Conservation (phyloP, 768 basidiomycete genomes). For the Boletus tomentosulus region DNA sequence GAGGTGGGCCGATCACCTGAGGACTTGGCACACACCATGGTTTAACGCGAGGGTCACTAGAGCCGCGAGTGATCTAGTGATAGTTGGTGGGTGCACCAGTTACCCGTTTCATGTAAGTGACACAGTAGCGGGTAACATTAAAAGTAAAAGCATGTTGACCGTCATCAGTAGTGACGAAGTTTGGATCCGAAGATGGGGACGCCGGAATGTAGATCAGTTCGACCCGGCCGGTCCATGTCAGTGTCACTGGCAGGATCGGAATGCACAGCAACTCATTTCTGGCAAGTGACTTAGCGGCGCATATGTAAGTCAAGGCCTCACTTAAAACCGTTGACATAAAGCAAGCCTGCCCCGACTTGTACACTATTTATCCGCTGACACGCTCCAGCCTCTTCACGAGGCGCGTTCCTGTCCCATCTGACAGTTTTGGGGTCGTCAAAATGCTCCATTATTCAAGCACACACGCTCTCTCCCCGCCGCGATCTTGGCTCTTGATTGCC, state of each 20-base stretch:
- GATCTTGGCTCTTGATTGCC: neutral
- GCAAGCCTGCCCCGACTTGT: neutral
- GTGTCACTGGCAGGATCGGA: constrained; percentile 1
- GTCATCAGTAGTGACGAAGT: constrained; percentile 5
- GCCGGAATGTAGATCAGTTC: constrained; percentile 18
- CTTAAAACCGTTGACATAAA: constrained; percentile 27
- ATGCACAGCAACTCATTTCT: constrained; percentile 2
- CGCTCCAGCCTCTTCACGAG: constrained; percentile 9
- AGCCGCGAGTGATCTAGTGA: neutral
- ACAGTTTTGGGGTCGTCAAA: constrained; percentile 32
- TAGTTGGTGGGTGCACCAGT: neutral
- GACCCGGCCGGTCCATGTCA: neutral
- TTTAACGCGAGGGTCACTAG: neutral
- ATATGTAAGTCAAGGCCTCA: neutral
- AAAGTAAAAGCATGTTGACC: constrained; percentile 3
- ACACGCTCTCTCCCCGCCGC: neutral
- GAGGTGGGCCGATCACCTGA: constrained; percentile 30
- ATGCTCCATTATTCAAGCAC: constrained; percentile 5
- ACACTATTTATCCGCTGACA: constrained; percentile 13
- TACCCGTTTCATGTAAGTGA: constrained; percentile 17
- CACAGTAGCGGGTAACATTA: neutral
- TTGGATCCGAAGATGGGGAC: constrained; percentile 9
- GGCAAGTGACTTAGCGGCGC: neutral
- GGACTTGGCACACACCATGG: constrained; percentile 13
- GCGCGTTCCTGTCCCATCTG: constrained; percentile 21